Percentiles rank a stretch among this genome's conserved stretches.
Evolutionary conservation across 2,329 filamentous ascomycete species (phyloP).

Genomic region (Epicoccum sorghinum): DNA sequence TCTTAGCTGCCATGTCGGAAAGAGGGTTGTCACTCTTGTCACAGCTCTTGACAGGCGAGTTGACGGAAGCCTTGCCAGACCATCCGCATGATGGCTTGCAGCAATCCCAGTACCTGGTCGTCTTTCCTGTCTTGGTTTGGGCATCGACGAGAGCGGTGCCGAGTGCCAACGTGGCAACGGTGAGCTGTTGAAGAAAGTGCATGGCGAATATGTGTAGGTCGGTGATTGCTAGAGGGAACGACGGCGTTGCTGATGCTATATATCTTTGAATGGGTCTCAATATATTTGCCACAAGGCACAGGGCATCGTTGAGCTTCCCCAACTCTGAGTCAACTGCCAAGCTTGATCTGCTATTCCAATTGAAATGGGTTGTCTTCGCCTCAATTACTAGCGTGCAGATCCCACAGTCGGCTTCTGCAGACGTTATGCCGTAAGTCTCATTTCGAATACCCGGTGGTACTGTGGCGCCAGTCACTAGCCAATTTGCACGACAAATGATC

Average conservation of each 20-base stretch:
- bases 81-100: constrained; percentile 72
- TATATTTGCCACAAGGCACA: not conserved
- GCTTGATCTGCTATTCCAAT: not conserved
- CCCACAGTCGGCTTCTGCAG: constrained; percentile 8
- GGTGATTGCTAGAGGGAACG: not conserved
- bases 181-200: constrained; percentile 37
- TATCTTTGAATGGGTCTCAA: not conserved
- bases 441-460: constrained; percentile 19
- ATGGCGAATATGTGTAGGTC: constrained; percentile 19
- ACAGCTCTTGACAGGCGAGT: constrained; percentile 61
- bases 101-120: constrained; percentile 61
- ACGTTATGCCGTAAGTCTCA: constrained; percentile 9
- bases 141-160: constrained; percentile 36
- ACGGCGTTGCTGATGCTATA: not conserved
- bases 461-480: constrained; percentile 7
- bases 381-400: constrained; percentile 4
- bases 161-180: constrained; percentile 34
- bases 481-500: not conserved
- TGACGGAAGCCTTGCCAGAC: constrained; percentile 63
- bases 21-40: constrained; percentile 63
- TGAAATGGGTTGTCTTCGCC: not conserved
- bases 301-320: not conserved
- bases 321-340: not conserved
- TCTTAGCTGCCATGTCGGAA: constrained; percentile 55
- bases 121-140: constrained; percentile 37